Percentiles rank a stretch among this genome's conserved stretches.
Conservation (phyloP, 179 eudicot genomes). For the Camellia oleifera region DNA sequence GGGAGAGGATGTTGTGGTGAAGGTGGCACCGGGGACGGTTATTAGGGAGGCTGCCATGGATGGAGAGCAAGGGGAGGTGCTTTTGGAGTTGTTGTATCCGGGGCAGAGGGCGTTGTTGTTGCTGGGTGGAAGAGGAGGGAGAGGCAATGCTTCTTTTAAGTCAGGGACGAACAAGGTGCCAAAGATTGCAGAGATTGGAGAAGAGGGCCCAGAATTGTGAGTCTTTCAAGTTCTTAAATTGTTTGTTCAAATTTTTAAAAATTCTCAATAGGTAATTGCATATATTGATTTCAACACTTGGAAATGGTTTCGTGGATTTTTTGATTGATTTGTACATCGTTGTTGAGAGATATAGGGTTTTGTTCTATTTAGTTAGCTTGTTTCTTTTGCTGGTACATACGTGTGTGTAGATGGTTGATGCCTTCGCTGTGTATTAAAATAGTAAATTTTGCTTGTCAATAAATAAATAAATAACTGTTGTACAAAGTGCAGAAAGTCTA, state of each 20-base stretch:
- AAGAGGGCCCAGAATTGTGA: conserved; percentile 89
- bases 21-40: conserved; percentile 94
- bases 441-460: too few relatives aligned
- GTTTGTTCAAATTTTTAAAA: neutral
- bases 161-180: conserved; percentile 88
- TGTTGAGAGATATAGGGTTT: too few relatives aligned
- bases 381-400: too few relatives aligned
- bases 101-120: conserved; percentile 83
- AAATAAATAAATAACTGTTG: neutral
- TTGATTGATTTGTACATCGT: neutral
- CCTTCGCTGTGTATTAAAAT: too few relatives aligned
- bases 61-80: conserved; percentile 58
- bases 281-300: neutral
- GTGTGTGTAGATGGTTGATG: too few relatives aligned
- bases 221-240: conserved; percentile 14
- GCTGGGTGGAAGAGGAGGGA: conserved; percentile 93
- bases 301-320: neutral
- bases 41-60: conserved; percentile 63
- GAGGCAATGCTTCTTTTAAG: conserved; percentile 93
- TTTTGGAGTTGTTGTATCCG: conserved; percentile 75
- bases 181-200: conserved; percentile 92
- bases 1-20: conserved; percentile 85
- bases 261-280: neutral
- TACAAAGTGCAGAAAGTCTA: neutral
- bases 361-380: too few relatives aligned